Base-by-base conservation (phyloP, 2,329 filamentous ascomycete genomes). In the Clarireedia hainanense region DNA sequence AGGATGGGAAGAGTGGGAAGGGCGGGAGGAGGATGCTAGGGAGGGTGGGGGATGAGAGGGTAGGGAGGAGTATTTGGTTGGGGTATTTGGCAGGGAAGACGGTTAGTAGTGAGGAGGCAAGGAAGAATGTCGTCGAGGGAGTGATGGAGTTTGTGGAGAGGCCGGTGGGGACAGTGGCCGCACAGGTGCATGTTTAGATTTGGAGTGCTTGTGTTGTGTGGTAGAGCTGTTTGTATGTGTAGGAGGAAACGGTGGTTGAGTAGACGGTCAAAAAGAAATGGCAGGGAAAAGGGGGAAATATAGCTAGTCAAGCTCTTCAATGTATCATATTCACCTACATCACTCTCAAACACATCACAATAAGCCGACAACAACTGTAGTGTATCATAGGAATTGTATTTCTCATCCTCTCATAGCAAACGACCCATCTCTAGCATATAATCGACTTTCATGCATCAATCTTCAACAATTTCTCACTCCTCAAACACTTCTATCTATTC, bases 41-140 rank as follows among this genome's bases (percentile, higher is more conserved):
- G 1, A 74, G 77, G 0, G 83, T 97, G 1, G 65, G 71, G 0
- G 94, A 97, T 67, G 88, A 94, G 74, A 77, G 92, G 53, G 76
- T 99, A 12, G 86, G 87, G 56, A 81, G 88, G 57, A 74, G 92
- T 58, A 74, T 97, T 23, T 97, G 92, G 92, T 73, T 96, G 68
- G 87, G 91, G 63, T 99, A 96, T 72, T 75, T 99, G 34, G 89
- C 83, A 4, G 94, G 94, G 0, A 87, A 83, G 69, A 90, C 85
- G 65, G 91, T 96, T 9, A 91, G 91, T 30, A 95, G 89, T 60
- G 90, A 96, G 70, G 77, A 80, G 2, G 89, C 91, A 15, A 80
- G 92, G 63, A 78, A 83, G 72, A 95, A 81, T 63, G 87, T 99
- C 50, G 87, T 95, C 3, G 84, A 95, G 48, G 94, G 94, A 0